Percentiles rank a stretch among this genome's conserved stretches.
Conservation (phyloP, 2,329 filamentous ascomycete genomes). For the Cladorrhinum sp. region DNA sequence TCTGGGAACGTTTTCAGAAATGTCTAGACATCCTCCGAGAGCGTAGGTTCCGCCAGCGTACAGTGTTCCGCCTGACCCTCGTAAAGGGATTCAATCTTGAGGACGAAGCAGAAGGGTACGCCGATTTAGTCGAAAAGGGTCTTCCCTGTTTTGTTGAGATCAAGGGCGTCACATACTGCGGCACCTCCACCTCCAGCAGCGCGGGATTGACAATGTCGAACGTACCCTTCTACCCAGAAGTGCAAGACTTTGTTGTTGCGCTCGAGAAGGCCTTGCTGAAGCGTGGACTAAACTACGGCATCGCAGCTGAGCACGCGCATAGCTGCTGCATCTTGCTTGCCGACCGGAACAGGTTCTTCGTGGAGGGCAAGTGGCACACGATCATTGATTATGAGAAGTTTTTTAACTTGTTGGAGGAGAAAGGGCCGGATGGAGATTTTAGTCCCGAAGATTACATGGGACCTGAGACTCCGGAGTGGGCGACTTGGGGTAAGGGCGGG, state of each 20-base stretch:
- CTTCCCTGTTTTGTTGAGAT: conserved; percentile 91
- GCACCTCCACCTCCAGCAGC: conserved; percentile 77
- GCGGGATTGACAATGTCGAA: conserved; percentile 96
- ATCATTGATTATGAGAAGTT: conserved; percentile 87
- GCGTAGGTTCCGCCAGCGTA: conserved; percentile 80
- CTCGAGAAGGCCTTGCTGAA: conserved; percentile 66
- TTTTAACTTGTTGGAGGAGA: conserved; percentile 76
- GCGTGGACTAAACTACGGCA: conserved; percentile 77
- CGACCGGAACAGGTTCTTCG: conserved; percentile 68
- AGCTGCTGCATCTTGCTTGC: conserved; percentile 89
- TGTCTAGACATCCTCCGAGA: conserved; percentile 87
- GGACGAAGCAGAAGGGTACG: conserved; percentile 87
- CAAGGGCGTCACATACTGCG: conserved; percentile 96
- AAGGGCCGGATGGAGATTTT: conserved; percentile 65
- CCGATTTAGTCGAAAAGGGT: conserved; percentile 79
- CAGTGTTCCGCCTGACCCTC: conserved; percentile 89
- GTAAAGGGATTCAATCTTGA: conserved; percentile 99
- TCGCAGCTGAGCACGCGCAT: conserved; percentile 92
- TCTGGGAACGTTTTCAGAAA: conserved; percentile 91
- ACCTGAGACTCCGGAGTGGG: conserved; percentile 84
- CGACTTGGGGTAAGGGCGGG: conserved; percentile 87
- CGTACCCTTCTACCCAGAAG: conserved; percentile 92
- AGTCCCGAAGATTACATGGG: conserved; percentile 88
- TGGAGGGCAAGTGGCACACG: conserved; percentile 81
- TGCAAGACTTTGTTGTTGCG: conserved; percentile 74